Evolutionary conservation across 2,329 filamentous ascomycete species (phyloP), one percentile per base, ranked within the genome.

Genomic region (Colletotrichum karsti): DNA sequence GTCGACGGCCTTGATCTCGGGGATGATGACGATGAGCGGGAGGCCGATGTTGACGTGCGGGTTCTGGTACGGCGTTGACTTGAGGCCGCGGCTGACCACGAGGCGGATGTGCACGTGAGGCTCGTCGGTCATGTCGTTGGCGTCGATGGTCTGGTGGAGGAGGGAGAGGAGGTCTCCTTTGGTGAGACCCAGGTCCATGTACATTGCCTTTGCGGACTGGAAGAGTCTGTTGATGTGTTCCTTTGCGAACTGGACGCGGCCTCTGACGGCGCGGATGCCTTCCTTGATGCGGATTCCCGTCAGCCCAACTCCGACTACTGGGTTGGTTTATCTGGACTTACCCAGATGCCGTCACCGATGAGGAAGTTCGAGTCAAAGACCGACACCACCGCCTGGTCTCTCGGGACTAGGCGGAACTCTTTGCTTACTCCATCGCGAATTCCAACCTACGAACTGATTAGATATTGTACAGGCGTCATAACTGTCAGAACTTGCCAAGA

Each of bases 321-420:
- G 13, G 15, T n/a, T 2, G 8, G 20, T 37, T 18, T 15, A 3
- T 28, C 5, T 12, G 4, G n/a, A 53, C 63, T 28, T 57, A 74
- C 73, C 72, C 74, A 76, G 6, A 76, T 76, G 3, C 74, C 74
- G 57, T 76, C 74, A 5, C 74, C 74, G 15, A 76, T 64, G 1
- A 76, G 70, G 9, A 76, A 76, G 53, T 72, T 74, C 4, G 74
- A 75, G 70, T 76, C 74, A 61, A 76, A 76, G 3, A 76, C 74
- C 2, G 74, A 76, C 1, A 75, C 71, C 9, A 67, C 59, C 5
- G 73, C 74, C 18, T 75, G 60, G 12, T 67, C 66, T 48, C 73
- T 63, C 4, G 73, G 72, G 9, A 73, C 68, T 6, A 75, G 66
- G 10, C 61, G 61, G 55, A 75, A 75, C 15, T 71, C 51, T 3